Evolutionary conservation across 805 yeast genomes (phyloP).

Genomic region (Pichia ethanolica): DNA sequence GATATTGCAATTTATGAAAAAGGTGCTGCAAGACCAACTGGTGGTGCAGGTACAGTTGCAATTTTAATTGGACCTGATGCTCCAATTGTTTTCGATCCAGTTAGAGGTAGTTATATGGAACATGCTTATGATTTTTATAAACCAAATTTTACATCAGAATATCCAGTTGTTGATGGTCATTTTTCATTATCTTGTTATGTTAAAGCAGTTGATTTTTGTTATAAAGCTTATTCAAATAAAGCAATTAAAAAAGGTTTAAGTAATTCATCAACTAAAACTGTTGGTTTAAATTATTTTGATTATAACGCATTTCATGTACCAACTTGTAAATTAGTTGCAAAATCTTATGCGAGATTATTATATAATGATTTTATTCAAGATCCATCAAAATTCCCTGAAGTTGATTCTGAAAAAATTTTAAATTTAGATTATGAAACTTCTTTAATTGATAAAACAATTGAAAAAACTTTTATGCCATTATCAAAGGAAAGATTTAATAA

Average conservation of each 20-base stretch:
- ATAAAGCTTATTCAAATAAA: slow-evolving; percentile 73
- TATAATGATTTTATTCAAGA: slow-evolving; percentile 80
- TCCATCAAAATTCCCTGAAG: slow-evolving; percentile 52
- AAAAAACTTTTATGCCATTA: slow-evolving; percentile 74
- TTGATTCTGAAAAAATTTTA: slow-evolving; percentile 42
- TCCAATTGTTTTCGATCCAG: slow-evolving; percentile 84
- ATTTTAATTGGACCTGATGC: slow-evolving; percentile 95
- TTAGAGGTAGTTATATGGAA: slow-evolving; percentile 90
- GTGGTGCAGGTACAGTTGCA: slow-evolving; percentile 98
- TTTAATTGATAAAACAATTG: slow-evolving; percentile 70
- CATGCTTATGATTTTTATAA: slow-evolving; percentile 97
- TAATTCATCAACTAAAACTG: slow-evolving; percentile 39
- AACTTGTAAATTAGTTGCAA: slow-evolving; percentile 89
- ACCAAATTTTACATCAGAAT: slow-evolving; percentile 94
- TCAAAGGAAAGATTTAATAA: slow-evolving; percentile 62
- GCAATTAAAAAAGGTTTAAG: slow-evolving; percentile 46
- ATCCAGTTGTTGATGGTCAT: slow-evolving; percentile 97
- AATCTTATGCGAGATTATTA: slow-evolving; percentile 85
- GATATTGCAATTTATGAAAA: slow-evolving; percentile 96
- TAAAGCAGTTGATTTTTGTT: slow-evolving; percentile 84
- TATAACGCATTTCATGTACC: slow-evolving; percentile 97
- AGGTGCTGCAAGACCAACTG: slow-evolving; percentile 99
- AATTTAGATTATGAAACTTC: slow-evolving; percentile 65
- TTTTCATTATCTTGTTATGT: slow-evolving; percentile 91
- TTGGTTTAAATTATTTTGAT: slow-evolving; percentile 73